Base-by-base conservation (phyloP, 2,329 filamentous ascomycete genomes). In the Colletotrichum destructivum region DNA sequence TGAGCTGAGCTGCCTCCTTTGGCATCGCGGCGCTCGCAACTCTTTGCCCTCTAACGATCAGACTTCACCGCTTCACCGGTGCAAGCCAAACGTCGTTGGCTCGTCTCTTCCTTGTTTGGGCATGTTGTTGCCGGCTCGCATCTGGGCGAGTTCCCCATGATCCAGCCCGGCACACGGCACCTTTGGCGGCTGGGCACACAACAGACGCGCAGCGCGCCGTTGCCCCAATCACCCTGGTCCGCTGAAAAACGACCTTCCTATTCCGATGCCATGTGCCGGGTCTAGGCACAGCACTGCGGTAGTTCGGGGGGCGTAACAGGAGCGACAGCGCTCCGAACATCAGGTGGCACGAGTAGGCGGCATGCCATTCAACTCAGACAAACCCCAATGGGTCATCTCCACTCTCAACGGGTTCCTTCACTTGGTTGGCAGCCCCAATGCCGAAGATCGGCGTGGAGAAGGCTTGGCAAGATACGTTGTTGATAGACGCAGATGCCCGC, bases 131-230 rank as follows among this genome's bases (percentile, higher is more conserved):
- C 18, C 5, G 52, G 5, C 4, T 2, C 16, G 35, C 9, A 21
- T 23, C 23, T 44, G 47, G 35, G 31, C 6, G 35, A 18, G n/a
- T 16, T 42, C 18, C 23, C 16, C 47, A 23, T n/a, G 18, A 16
- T 44, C 16, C 68, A 63, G 63, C 23, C 26, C 68, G 68, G 63
- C 56, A 62, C 35, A 31, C 69, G 64, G 69, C 64, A 71, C 23
- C 44, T 23, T 47, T 52, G 51, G 51, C 49, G 51, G 46, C 69
- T 68, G 57, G 68, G 69, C 64, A 57, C 44, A n/a, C 23, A 35
- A 18, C 35, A 35, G 31, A 52, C 18, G 12, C 26, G 31, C 13
- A 49, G 26, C 26, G 51, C 59, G 35, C 11, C 15, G 38, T 23
- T 47, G 35, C 5, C 26, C 12, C 63, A 60, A 70, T 56, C 31